Conservation (phyloP, 108 stramenopile species). For the Pseudonitzschia delicatissima region DNA sequence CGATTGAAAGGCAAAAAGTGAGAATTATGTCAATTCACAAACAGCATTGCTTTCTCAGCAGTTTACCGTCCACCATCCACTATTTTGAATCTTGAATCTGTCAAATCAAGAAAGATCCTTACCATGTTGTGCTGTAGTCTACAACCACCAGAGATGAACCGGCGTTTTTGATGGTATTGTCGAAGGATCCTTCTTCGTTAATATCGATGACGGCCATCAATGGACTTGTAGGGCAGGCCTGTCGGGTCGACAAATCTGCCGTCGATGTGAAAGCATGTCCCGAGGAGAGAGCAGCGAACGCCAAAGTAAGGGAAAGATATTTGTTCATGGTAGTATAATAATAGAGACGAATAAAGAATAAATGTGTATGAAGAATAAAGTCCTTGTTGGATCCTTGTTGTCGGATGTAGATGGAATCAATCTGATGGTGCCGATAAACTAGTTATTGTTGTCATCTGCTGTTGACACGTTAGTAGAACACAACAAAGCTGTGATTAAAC, state of each 20-base stretch:
- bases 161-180: conserved; percentile 56
- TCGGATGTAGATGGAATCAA: too few species aligned
- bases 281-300: neutral
- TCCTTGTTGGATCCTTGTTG: too few species aligned
- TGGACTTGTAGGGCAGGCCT: neutral
- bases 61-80: too few species aligned
- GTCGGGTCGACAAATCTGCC: neutral
- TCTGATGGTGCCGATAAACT: too few species aligned
- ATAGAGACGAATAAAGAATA: too few species aligned
- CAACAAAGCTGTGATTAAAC: too few species aligned
- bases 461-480: too few species aligned
- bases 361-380: too few species aligned
- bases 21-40: neutral
- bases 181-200: conserved; percentile 64
- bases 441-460: too few species aligned
- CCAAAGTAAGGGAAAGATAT: neutral
- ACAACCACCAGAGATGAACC: conserved; percentile 68
- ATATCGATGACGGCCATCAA: conserved; percentile 69
- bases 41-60: neutral
- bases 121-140: conserved; percentile 95
- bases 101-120: neutral
- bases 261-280: conserved; percentile 8
- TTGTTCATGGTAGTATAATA: neutral
- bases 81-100: neutral
- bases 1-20: neutral